Evolutionary conservation across 768 basidiomycete species (phyloP), one percentile per base, ranked within the genome.

Genomic region (Leccinum subtestaceum): DNA sequence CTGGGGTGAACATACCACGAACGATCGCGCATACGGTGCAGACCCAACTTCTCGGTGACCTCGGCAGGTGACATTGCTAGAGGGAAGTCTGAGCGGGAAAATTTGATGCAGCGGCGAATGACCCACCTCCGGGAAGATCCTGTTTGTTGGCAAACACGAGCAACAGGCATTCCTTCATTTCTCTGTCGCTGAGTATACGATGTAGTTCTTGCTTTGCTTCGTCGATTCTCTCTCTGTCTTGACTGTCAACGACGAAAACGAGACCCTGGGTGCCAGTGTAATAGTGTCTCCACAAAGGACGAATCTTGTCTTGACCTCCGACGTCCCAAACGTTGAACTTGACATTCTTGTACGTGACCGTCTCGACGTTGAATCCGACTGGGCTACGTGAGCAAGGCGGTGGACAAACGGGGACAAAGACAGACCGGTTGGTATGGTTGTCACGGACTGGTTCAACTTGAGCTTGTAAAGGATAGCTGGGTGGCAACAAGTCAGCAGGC

Each of bases 111-210:
- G n/a, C 10, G 19, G 46, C 10, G 8, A 5, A 53, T 17, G 8
- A 79, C 87, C 66, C 67, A 96, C 95, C 95, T 75, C 93, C 94
- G 8, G 94, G 94, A 65, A 98, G 77, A 83, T 98, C 96, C 77
- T 98, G 96, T 79, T 98, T 98, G 79, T 98, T 98, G 34, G 96
- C 95, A 75, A 98, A 98, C n/a, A 98, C 95, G 60, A 98, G 88
- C 70, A 98, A 72, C 56, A 98, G 74, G 72, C 95, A 98, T 64
- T 98, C 95, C 76, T 92, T 94, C 96, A 98, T 98, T 76, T 98
- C 96, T 62, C 96, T 81, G 74, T 98, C 96, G 65, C 91, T 89
- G 74, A 98, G 80, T 77, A 98, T 98, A 60, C 95, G 85, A 70
- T 98, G 95, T 29, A 98, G 78, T 76, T 98, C 96, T 70, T 91